phyloP scores from a whole-genome alignment of 768 basidiomycete genomes.

The Phlebiopsis flavidoalba region DNA sequence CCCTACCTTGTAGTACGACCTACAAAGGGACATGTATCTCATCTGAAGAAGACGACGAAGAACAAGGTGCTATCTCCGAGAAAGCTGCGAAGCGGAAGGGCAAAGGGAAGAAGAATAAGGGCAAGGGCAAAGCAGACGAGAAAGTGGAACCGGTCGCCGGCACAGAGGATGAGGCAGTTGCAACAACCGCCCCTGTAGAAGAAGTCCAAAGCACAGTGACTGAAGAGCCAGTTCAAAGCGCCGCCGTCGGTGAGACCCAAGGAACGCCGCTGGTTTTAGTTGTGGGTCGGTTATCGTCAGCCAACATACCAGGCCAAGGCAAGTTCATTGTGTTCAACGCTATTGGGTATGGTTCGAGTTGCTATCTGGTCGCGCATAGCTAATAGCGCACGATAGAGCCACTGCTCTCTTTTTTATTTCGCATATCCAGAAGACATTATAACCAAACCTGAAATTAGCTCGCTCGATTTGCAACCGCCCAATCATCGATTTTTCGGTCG shows the following conservation, averaged over 20 bases:
- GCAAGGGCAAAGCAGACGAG: slow-evolving; percentile 4
- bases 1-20: slow-evolving; percentile 35
- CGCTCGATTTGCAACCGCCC: slow-evolving; percentile 52
- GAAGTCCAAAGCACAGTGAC: background rate
- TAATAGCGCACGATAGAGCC: slow-evolving; percentile 36
- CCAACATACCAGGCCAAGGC: slow-evolving; percentile 29
- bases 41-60: slow-evolving; percentile 15
- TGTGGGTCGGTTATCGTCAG: slow-evolving; percentile 49
- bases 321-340: slow-evolving; percentile 58
- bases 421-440: slow-evolving; percentile 18
- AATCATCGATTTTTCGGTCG: slow-evolving; percentile 51
- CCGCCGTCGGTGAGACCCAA: background rate
- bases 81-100: slow-evolving; percentile 23
- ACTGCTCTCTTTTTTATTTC: slow-evolving; percentile 69
- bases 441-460: slow-evolving; percentile 11
- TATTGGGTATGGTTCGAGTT: slow-evolving; percentile 52
- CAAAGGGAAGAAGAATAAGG: slow-evolving; percentile 12
- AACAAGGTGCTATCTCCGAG: slow-evolving; percentile 11
- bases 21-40: slow-evolving; percentile 22
- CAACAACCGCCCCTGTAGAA: slow-evolving; percentile 7
- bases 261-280: slow-evolving; percentile 38
- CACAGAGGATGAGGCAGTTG: slow-evolving; percentile 17
- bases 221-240: slow-evolving; percentile 10
- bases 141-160: slow-evolving; percentile 26
- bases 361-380: background rate